Percentiles rank a stretch among this genome's conserved stretches.
phyloP scores from a whole-genome alignment of 176 grass and related monocot genomes.

The Juncus inflexus region DNA sequence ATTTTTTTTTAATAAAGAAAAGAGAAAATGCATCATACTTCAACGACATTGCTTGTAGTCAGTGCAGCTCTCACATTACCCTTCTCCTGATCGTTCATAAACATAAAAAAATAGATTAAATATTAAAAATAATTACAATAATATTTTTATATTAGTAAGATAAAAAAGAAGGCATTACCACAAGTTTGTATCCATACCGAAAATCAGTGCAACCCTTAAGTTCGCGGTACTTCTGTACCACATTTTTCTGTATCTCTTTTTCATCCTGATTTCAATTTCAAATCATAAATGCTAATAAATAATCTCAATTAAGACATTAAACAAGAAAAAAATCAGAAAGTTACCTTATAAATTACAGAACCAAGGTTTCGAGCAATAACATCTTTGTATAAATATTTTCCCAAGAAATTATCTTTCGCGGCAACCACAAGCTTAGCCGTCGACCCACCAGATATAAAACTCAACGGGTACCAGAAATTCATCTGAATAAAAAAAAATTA shows the following conservation, averaged over 20 bases:
- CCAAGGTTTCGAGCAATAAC: constrained; percentile 79
- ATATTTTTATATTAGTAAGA: neutral
- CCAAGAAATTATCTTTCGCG: constrained; percentile 93
- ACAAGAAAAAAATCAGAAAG: neutral
- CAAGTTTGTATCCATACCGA: constrained; percentile 90
- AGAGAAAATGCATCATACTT: constrained; percentile 38
- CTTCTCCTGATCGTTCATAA: constrained; percentile 63
- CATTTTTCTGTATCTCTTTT: constrained; percentile 64
- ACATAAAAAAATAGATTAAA: neutral
- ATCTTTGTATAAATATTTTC: constrained; percentile 97
- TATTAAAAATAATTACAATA: neutral
- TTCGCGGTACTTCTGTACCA: constrained; percentile 57
- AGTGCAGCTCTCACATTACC: constrained; percentile 69
- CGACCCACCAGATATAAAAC: constrained; percentile 71
- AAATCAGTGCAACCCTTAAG: constrained; percentile 63
- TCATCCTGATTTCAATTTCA: constrained; percentile 53
- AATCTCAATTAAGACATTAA: neutral
- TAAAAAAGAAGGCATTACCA: constrained; percentile 43
- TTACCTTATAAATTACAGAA: constrained; percentile 76
- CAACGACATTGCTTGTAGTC: constrained; percentile 58
- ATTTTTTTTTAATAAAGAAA: neutral
- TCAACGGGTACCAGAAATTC: constrained; percentile 96
- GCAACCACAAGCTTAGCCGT: constrained; percentile 97
- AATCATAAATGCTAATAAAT: neutral
- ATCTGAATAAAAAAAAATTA: constrained; percentile 42